phyloP scores from a whole-genome alignment of 441 rosid genomes.

The Rhodomyrtus psidioides region DNA sequence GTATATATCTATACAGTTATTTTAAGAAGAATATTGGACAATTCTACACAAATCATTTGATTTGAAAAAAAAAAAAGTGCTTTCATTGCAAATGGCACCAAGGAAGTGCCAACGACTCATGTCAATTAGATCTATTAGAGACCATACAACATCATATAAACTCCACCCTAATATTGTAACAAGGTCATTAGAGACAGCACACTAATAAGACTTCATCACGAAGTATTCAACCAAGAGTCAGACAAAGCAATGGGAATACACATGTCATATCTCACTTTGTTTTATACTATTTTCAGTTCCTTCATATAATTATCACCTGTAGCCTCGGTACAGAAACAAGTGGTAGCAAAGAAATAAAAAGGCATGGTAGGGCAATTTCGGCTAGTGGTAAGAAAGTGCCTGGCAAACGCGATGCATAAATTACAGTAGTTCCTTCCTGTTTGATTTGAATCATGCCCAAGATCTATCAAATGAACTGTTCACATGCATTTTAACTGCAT shows the following conservation, averaged over 20 bases:
- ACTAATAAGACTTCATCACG: neutral
- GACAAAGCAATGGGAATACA: neutral
- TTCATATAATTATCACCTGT: neutral
- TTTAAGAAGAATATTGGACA: neutral
- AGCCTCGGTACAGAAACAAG: neutral
- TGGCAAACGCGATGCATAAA: neutral
- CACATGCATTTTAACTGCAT: neutral
- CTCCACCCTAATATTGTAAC: neutral
- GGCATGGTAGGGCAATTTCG: neutral
- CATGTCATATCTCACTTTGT: neutral
- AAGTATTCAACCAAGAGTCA: neutral
- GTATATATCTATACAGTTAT: neutral
- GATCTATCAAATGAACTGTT: neutral
- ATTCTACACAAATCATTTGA: neutral
- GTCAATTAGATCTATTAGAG: neutral
- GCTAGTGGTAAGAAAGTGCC: neutral
- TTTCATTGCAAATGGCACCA: neutral
- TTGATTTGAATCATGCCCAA: neutral
- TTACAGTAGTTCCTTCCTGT: neutral
- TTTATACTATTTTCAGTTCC: neutral
- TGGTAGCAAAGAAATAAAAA: neutral
- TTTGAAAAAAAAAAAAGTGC: neutral
- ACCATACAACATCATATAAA: neutral
- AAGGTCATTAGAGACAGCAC: neutral
- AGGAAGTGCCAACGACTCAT: neutral